Percentiles rank a stretch among this genome's conserved stretches.
phyloP scores from a whole-genome alignment of 306 rosid species.

The Cajanus cajan region DNA sequence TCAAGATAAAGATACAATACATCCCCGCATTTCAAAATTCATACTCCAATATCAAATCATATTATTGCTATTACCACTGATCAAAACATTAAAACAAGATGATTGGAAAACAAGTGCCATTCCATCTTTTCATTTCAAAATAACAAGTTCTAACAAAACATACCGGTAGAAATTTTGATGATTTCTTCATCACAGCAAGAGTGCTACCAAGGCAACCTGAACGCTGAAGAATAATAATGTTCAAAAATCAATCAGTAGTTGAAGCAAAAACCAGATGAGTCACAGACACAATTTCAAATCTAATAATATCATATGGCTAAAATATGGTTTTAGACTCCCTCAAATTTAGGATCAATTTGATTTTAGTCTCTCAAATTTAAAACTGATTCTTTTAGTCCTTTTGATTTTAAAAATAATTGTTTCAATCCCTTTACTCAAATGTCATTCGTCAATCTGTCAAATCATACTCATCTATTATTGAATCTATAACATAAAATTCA shows the following conservation, averaged over 20 bases:
- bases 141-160: slow-evolving; percentile 16
- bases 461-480: too few species aligned
- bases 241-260: slow-evolving; percentile 25
- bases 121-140: slow-evolving; percentile 21
- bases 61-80: not conserved
- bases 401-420: too few species aligned
- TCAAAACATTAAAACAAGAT: not conserved
- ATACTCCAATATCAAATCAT: not conserved
- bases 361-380: too few species aligned
- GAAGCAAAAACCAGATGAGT: slow-evolving; percentile 22
- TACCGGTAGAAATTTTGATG: slow-evolving; percentile 86
- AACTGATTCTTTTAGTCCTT: too few species aligned
- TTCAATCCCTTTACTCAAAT: too few species aligned
- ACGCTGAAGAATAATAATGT: slow-evolving; percentile 56
- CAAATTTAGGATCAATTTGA: too few species aligned
- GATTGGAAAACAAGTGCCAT: not conserved
- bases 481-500: too few species aligned
- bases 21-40: not conserved
- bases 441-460: too few species aligned
- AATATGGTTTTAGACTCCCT: too few species aligned
- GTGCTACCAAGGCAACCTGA: slow-evolving; percentile 89
- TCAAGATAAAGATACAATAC: not conserved
- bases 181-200: slow-evolving; percentile 95
- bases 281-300: slow-evolving; percentile 2
- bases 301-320: slow-evolving; percentile 1